Base-by-base conservation (phyloP, 306 rosid genomes). In the Gastrolobium villosum region DNA sequence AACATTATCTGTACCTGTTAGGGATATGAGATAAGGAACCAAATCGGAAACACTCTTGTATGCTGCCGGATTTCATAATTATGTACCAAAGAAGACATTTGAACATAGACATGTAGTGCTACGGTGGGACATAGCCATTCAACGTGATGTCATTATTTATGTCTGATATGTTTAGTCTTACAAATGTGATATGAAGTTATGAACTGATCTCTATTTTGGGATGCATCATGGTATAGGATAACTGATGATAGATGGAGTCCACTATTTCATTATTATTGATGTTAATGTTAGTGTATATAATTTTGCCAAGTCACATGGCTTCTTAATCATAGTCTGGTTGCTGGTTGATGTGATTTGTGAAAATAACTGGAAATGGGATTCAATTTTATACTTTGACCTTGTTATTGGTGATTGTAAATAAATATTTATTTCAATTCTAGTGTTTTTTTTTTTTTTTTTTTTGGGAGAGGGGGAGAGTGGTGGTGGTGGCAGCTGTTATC, bases 1-100 rank as follows among this genome's bases (percentile, higher is more conserved):
- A 76, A 15, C 72, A 65, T 37, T 31, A 45, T 57, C 56, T 53
- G 26, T 52, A 20, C 69, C 56, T 70, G 5, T 60, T 62, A 59
- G 37, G 73, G 69, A 39, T 35, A 45, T 45, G 64, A 54, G 26
- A 43, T 50, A 13, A 15, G 11, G 52, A 64, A 46, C 13, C 15
- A 46, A 45, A 26, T 8, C 1, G 4, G 10, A 65, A 55, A 65
- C 11, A n/a, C 32, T 34, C 20, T 14, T n/a, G 46, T 40, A 63
- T 75, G 65, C 14, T 3, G 3, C 15, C 56, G 31, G n/a, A 45
- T 28, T 54, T 77, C 39, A 10, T 66, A 43, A 70, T 37, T 53
- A 10, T 34, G 48, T 10, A 10, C 26, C 3, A 13, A 60, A 41
- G 30, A 13, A 36, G 63, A 53, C 41, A 62, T 35, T 63, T 52